Conservation (phyloP, 139 green algal genomes). For the Nannochloris sp. region DNA sequence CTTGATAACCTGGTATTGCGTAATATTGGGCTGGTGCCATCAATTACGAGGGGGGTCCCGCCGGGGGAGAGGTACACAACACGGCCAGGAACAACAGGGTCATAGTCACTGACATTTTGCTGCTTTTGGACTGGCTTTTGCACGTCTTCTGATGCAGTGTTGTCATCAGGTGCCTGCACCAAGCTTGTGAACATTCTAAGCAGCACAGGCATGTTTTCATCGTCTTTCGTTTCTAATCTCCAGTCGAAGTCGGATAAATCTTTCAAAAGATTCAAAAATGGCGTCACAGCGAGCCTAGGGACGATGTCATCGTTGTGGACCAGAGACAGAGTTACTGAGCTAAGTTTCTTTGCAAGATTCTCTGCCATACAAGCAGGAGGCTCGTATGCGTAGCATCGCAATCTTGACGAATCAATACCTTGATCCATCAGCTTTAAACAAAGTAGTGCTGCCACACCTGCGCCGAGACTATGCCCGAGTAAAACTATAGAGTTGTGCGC, state of each 20-base stretch:
- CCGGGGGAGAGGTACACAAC: not conserved
- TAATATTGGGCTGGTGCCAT: no score
- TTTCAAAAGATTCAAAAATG: conserved; percentile 10
- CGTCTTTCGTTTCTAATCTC: not conserved
- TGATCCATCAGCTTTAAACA: conserved; percentile 6
- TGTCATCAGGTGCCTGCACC: not conserved
- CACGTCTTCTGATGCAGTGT: not conserved
- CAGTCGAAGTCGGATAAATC: conserved; percentile 23
- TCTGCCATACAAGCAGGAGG: conserved; percentile 25
- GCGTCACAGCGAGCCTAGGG: conserved; percentile 6
- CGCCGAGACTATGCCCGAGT: conserved; percentile 21
- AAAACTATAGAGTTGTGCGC: not conserved
- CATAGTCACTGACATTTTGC: not conserved
- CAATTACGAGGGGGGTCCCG: not conserved
- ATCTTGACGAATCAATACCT: conserved; percentile 5
- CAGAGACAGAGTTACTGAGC: conserved; percentile 8
- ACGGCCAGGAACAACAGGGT: not conserved
- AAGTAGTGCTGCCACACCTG: conserved; percentile 16
- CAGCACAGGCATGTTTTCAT: not conserved
- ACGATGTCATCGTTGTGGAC: conserved; percentile 22
- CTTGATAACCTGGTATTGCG: no score
- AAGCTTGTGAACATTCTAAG: not conserved
- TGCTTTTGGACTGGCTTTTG: not conserved
- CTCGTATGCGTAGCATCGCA: conserved; percentile 21
- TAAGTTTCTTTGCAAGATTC: conserved; percentile 10